Base-by-base conservation (phyloP, 2,329 filamentous ascomycete genomes). In the Calonectria pseudoturangicola region DNA sequence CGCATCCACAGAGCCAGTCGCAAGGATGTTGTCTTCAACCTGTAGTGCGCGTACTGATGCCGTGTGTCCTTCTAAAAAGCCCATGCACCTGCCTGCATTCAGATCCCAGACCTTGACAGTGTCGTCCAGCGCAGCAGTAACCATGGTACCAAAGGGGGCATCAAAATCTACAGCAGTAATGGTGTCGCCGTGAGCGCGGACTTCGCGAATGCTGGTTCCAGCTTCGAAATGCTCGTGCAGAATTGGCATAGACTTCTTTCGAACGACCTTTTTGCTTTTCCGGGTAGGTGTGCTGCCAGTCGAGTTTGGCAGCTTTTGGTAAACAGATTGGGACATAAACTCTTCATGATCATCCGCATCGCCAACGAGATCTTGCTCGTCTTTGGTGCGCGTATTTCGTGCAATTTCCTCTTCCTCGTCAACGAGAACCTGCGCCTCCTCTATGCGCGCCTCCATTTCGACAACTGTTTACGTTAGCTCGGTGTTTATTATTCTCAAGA, bases 251-350 rank as follows among this genome's bases (percentile, higher is more conserved):
- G 96, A 97, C 84, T 94, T 95, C 74, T 93, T 90, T 69, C 93
- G 89, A 73, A 90, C 89, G 47, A 89, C 90, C 77, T 88, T 88
- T 78, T 87, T 88, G 18, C 85, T 76, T 80, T 87, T 89, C 60
- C 82, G 81, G 9, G 88, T 82, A 1, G 89, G 87, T 2, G 89
- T 88, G 77, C 85, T 88, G 27, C 83, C 83, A 33, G 85, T 81
- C 12, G 90, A 87, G 12, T 86, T 85, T 1, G 96, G 95, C 10
- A 99, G 87, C 84, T 98, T 98, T 77, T 97, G 94, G 83, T 98
- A 99, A 78, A 99, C 95, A 15, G 96, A 98, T 83, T 98, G 95
- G 3, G 97, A 98, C 97, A 98, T 98, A 87, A 98, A 99, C 1
- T 88, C 89, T 28, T 81, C 75, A 48, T 88, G 85, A 43, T 89